phyloP scores from a whole-genome alignment of 1,284 basidiomycete genomes.

The Cronartium ribicola region DNA sequence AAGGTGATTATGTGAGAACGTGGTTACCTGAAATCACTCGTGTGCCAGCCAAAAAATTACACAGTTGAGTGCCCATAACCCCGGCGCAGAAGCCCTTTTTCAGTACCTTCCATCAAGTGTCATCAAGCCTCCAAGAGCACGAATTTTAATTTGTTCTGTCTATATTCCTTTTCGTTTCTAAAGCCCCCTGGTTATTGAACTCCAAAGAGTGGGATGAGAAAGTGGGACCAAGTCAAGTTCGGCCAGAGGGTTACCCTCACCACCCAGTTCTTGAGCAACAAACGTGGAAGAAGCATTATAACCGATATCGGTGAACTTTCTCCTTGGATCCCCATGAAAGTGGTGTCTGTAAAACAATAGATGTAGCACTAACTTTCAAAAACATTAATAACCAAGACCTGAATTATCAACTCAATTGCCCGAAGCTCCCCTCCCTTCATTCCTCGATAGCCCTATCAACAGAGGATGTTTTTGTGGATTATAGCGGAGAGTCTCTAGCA shows the following conservation, averaged over 20 bases:
- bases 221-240: neutral
- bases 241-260: slow-evolving; percentile 21
- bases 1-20: slow-evolving; percentile 56
- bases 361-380: too few relatives aligned
- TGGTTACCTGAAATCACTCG: slow-evolving; percentile 57
- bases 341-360: too few relatives aligned
- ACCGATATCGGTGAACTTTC: neutral
- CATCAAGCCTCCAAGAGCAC: too few relatives aligned
- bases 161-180: neutral
- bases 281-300: slow-evolving; percentile 37
- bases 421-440: too few relatives aligned
- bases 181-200: slow-evolving; percentile 34
- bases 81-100: neutral
- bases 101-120: too few relatives aligned
- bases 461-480: too few relatives aligned
- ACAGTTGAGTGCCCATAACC: slow-evolving; percentile 42
- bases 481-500: too few relatives aligned
- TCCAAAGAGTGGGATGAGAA: slow-evolving; percentile 22
- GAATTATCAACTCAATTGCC: too few relatives aligned
- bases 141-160: too few relatives aligned
- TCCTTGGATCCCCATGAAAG: too few relatives aligned
- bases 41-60: slow-evolving; percentile 51
- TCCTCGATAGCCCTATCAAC: too few relatives aligned
- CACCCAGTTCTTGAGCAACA: slow-evolving; percentile 33
- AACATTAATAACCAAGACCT: too few relatives aligned